These are phyloP conservation scores for Wickerhamomyces mucosus DNA, from an alignment of 805 yeast genomes.

Conservation along the genomic window DNA sequence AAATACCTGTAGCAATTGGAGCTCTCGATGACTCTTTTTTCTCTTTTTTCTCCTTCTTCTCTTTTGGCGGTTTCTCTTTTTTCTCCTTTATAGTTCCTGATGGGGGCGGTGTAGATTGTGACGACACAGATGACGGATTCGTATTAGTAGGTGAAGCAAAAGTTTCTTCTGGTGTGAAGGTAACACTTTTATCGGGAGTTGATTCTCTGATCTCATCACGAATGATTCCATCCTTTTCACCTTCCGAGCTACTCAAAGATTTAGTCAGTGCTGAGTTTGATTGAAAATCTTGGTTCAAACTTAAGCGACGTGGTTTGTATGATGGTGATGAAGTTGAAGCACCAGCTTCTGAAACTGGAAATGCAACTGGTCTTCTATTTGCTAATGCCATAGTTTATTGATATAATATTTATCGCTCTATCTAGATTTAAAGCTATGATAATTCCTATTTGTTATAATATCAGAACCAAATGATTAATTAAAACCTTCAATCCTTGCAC, in stretches of 20 bases:
- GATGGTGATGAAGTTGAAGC: slow-evolving; percentile 17
- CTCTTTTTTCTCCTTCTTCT: slow-evolving; percentile 16
- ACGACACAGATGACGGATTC: slow-evolving; percentile 11
- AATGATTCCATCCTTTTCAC: neutral
- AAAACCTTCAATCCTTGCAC: slow-evolving; percentile 19
- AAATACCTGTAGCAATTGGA: slow-evolving; percentile 52
- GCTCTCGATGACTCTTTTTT: slow-evolving; percentile 18
- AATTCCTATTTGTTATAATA: too few relatives aligned
- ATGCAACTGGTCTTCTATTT: slow-evolving; percentile 53
- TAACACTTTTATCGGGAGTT: slow-evolving; percentile 18
- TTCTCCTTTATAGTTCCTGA: slow-evolving; percentile 3
- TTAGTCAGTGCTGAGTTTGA: slow-evolving; percentile 4
- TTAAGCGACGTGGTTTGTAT: slow-evolving; percentile 21
- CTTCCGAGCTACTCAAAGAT: slow-evolving; percentile 3
- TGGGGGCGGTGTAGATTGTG: slow-evolving; percentile 9
- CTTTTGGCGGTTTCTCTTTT: slow-evolving; percentile 9
- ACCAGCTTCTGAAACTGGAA: slow-evolving; percentile 28
- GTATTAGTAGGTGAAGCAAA: slow-evolving; percentile 20
- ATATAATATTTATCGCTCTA: too few relatives aligned
- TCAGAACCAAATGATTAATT: slow-evolving; percentile 16
- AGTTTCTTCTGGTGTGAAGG: slow-evolving; percentile 17
- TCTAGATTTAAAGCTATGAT: too few relatives aligned
- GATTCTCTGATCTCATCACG: slow-evolving; percentile 10
- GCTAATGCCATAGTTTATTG: slow-evolving; percentile 45
- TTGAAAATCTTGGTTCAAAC: slow-evolving; percentile 14